Percentiles rank a stretch among this genome's conserved stretches.
phyloP scores from a whole-genome alignment of 2,329 filamentous ascomycete genomes.

The Penicillium sp. region DNA sequence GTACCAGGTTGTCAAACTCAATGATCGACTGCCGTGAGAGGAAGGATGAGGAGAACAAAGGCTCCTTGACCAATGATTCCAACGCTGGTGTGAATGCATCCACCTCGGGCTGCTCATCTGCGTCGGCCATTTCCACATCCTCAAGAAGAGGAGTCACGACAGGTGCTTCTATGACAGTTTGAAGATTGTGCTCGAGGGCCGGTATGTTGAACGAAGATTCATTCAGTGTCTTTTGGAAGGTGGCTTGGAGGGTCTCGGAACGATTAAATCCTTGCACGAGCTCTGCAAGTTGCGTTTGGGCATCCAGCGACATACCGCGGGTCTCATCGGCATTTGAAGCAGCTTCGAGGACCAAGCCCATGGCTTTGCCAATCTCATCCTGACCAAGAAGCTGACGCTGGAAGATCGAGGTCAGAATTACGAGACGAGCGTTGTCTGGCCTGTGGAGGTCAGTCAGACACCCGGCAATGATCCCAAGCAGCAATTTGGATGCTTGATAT shows the following conservation, averaged over 20 bases:
- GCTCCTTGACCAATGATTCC: conserved; percentile 33
- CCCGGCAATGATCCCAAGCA: conserved; percentile 40
- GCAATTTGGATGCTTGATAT: conserved; percentile 35
- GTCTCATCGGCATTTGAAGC: conserved; percentile 50
- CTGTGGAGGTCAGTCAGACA: conserved; percentile 36
- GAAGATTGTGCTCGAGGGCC: conserved; percentile 72
- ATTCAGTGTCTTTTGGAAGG: conserved; percentile 68
- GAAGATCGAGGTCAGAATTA: conserved; percentile 43
- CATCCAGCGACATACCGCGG: conserved; percentile 40
- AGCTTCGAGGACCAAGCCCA: conserved; percentile 37
- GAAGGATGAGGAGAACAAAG: conserved; percentile 38
- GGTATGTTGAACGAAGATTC: conserved; percentile 72
- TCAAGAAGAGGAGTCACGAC: conserved; percentile 52
- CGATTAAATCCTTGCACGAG: conserved; percentile 68
- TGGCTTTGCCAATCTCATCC: conserved; percentile 30
- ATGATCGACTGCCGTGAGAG: conserved; percentile 34
- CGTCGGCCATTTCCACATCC: conserved; percentile 55
- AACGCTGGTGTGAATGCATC: conserved; percentile 36
- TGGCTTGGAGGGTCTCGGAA: conserved; percentile 58
- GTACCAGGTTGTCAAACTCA: conserved; percentile 41
- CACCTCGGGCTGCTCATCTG: conserved; percentile 26
- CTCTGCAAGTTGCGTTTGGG: conserved; percentile 65
- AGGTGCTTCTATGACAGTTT: conserved; percentile 65
- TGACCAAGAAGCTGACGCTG: conserved; percentile 34
- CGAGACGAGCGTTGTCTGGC: conserved; percentile 46